phyloP scores from a whole-genome alignment of 208 protist genomes.

The Zelonia costaricensis region DNA sequence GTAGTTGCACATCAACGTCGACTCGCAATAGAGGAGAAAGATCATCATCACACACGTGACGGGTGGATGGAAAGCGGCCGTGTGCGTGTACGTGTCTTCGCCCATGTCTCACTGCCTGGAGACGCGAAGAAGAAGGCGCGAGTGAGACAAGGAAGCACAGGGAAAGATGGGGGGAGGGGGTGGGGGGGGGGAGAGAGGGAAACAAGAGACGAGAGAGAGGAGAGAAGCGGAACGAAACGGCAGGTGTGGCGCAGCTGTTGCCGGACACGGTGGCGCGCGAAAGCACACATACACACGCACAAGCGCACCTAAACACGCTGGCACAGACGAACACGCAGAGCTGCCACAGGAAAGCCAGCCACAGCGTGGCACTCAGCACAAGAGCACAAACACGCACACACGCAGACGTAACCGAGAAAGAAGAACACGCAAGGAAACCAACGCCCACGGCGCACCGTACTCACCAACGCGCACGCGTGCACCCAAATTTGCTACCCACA shows the following conservation, averaged over 20 bases:
- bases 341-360: neutral
- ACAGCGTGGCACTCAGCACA: neutral
- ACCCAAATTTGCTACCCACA: too few species aligned
- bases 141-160: neutral
- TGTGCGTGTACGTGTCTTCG: neutral
- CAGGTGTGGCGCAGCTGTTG: too few species aligned
- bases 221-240: too few species aligned
- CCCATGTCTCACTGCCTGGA: neutral
- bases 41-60: too few species aligned
- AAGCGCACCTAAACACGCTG: too few species aligned
- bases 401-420: neutral
- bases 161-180: neutral
- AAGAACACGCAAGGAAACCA: neutral
- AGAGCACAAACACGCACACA: neutral
- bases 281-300: neutral
- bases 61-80: neutral
- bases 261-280: too few species aligned
- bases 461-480: conserved; percentile 9
- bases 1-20: neutral
- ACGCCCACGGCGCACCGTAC: neutral
- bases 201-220: too few species aligned
- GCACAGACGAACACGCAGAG: too few species aligned
- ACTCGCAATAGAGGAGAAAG: neutral
- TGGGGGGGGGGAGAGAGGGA: neutral
- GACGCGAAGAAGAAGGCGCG: neutral